Base-by-base conservation (phyloP, 768 basidiomycete genomes). In the Pleurotus giganteus region DNA sequence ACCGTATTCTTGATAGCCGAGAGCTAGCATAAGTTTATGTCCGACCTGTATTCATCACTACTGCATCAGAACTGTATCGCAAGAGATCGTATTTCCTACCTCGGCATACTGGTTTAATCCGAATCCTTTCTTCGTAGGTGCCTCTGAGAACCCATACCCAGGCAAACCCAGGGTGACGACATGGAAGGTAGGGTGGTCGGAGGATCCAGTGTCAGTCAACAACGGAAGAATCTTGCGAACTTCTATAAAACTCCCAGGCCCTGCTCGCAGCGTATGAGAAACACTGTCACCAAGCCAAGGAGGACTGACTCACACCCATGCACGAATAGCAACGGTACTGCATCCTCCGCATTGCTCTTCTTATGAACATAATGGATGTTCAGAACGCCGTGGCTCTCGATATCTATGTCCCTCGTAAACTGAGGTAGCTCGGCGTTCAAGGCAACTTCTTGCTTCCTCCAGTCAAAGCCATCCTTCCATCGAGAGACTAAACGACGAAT, bases 241-340 rank as follows among this genome's bases (percentile, higher is more conserved):
- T 67, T 86, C 84, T n/a, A 78, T 50, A 62, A 85, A 83, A 51
- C 77, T 72, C 50, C 85, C 84, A 0, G 84, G 83, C 85, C 86
- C 84, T 84, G 39, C n/a, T 19, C 11, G 29, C n/a, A n/a, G n/a
- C 32, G 21, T 7, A 9, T 41, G 17, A 51, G 49, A 15, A 27
- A 28, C 4, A 17, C 31, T 8, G 13, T 8, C 1, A 13, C 8
- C 11, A 23, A 46, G 19, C 17, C 2, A 27, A 24, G 13, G 50
- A 49, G 19, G 47, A 4, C 23, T 12, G 2, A 64, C 69, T 44
- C 53, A 72, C 84, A 86, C 37, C 85, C 85, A 56, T 86, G 84
- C 11, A 84, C 74, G 57, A 81, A 85, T 27, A 86, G 66, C n/a
- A 86, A 63, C 1, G 84, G 83, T 27, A 86, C 79, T 0, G 83